phyloP scores from a whole-genome alignment of 306 rosid species.

The Cucurbita ficifolia region DNA sequence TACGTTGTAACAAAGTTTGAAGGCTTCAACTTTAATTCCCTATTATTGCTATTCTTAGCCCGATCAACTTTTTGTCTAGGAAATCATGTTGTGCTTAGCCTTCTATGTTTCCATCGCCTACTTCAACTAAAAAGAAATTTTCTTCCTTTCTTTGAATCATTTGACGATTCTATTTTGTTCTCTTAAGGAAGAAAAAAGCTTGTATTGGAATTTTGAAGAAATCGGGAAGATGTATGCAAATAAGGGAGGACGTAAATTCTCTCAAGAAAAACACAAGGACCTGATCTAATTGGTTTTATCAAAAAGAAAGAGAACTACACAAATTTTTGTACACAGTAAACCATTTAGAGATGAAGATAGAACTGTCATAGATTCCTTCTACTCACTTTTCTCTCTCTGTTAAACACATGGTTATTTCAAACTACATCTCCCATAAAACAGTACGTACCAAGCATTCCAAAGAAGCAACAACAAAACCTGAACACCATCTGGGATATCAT shows the following conservation, averaged over 20 bases:
- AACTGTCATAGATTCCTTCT: background rate
- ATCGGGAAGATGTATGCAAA: background rate
- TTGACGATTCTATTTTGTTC: background rate
- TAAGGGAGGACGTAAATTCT: background rate
- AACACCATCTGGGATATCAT: background rate
- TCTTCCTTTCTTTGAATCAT: background rate
- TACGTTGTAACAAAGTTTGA: slow-evolving; percentile 17
- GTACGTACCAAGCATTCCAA: background rate
- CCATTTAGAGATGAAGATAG: background rate
- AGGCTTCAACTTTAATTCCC: background rate
- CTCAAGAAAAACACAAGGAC: background rate
- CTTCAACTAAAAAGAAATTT: background rate
- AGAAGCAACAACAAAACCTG: background rate
- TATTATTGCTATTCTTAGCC: background rate
- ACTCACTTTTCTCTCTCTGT: background rate
- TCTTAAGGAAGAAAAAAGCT: background rate
- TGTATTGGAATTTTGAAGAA: background rate
- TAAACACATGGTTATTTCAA: background rate
- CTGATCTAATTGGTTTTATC: background rate
- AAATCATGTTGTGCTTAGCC: background rate
- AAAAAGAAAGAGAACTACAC: background rate
- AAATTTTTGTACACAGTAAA: background rate
- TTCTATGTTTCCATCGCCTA: background rate
- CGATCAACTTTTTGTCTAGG: background rate
- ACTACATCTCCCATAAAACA: background rate